Conservation (phyloP, 352 stramenopile species). For the Pythium utonaiense region DNA sequence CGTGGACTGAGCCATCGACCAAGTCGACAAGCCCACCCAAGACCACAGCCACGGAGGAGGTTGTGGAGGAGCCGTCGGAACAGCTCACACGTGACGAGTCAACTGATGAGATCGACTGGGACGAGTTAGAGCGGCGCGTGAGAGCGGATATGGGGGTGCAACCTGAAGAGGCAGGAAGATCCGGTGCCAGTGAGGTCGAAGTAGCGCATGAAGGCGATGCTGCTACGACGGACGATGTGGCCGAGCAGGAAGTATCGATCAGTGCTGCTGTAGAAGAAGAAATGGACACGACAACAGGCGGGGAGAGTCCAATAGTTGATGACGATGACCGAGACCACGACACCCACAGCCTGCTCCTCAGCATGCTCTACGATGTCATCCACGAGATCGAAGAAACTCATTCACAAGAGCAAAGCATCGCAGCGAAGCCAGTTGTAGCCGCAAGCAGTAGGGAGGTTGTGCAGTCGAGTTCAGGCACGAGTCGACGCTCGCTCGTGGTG, state of each 20-base stretch:
- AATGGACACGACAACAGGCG: not conserved
- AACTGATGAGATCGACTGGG: not conserved
- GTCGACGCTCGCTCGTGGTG: slow-evolving; percentile 2
- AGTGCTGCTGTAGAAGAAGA: not conserved
- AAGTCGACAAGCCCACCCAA: not conserved
- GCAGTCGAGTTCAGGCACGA: not conserved
- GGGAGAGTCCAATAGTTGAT: not conserved
- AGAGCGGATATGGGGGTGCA: not conserved
- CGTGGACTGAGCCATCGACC: not conserved
- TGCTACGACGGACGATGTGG: not conserved
- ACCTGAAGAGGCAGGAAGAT: not conserved
- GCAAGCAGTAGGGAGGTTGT: not conserved
- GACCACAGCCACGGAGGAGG: too few species aligned
- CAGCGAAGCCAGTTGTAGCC: not conserved
- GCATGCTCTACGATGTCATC: slow-evolving; percentile 9
- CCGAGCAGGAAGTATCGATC: not conserved
- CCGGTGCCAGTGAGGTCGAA: not conserved
- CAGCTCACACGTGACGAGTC: not conserved
- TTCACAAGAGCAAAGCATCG: not conserved
- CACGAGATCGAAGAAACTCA: slow-evolving; percentile 8
- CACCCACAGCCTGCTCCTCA: slow-evolving; percentile 4
- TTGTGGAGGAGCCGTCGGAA: not conserved
- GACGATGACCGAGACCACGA: not conserved
- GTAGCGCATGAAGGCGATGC: not conserved
- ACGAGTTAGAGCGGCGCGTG: not conserved